Base-by-base conservation (phyloP, 106 monocot species). In the Dactylorhiza incarnata region DNA sequence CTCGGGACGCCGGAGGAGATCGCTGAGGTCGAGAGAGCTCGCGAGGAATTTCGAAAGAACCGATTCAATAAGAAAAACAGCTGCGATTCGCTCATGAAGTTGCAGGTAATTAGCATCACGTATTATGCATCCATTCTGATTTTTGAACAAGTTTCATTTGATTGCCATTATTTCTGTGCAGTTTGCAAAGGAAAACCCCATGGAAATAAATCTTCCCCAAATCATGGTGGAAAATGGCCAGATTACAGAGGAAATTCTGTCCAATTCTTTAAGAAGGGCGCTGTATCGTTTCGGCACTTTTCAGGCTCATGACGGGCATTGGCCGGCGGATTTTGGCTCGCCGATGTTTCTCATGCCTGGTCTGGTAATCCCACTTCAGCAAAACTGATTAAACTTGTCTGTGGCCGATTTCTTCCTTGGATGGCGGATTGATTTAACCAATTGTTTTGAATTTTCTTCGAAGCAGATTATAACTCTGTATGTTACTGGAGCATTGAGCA, bases 31-130 rank as follows among this genome's bases (percentile, higher is more conserved):
- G 87, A 84, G 24, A 48, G n/a, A 11, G 81, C 78, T 5, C 74
- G 89, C 45, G 16, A 74, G 13, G 76, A 26, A n/a, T 88, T 84
- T 73, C 29, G 43, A 8, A 61, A 15, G 68, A 73, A 82, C 50
- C 78, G 87, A 10, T 82, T 88, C 74, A 16, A 80, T 9, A 79
- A 72, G 69, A 88, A 80, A 69, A 78, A 88, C 16, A 77, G 76
- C 44, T 48, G 76, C n/a, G 87, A 88, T 65, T 72, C 82, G 5
- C 76, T 82, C 0, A 37, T 37, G 37, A 37, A 37, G 37, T 37
- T 37, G 37, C 37, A 37, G 37, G 37, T 37, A 0, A 29, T 79
- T 88, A 84, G 58, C 81, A 12, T 43, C 84, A 55, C 87, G 84
- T 85, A 85, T 29, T 29, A 29, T 29, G 0, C 29, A 29, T 2